Percentiles rank a stretch among this genome's conserved stretches.
Conservation (phyloP, 176 grass and related monocot species). For the Oropetium thomaeum region DNA sequence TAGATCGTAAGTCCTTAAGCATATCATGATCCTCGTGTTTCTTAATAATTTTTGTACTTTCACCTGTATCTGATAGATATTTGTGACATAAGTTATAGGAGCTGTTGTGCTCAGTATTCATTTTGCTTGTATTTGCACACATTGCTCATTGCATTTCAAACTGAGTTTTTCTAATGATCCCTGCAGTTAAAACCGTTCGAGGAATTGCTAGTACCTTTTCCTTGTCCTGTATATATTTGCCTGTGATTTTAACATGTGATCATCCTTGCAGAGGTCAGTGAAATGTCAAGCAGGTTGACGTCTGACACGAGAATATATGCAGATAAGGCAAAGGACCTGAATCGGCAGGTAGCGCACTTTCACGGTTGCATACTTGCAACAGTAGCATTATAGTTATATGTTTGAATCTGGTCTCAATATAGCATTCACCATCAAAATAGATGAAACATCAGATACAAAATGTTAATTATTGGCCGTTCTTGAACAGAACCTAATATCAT, state of each 20-base stretch:
- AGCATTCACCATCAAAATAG: neutral
- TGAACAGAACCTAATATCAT: neutral
- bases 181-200: neutral
- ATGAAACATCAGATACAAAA: neutral
- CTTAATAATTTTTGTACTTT: neutral
- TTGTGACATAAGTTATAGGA: neutral
- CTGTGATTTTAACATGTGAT: slow-evolving; percentile 14
- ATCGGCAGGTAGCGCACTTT: slow-evolving; percentile 65
- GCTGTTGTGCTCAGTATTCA: neutral
- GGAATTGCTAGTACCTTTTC: slow-evolving; percentile 1
- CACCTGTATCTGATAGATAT: neutral
- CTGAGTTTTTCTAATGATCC: neutral
- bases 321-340: slow-evolving; percentile 93
- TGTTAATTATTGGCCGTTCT: neutral
- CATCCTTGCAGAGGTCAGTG: slow-evolving; percentile 78
- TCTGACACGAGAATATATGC: slow-evolving; percentile 89
- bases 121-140: neutral
- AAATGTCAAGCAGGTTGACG: slow-evolving; percentile 85
- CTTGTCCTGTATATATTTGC: neutral
- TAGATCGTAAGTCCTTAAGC: slow-evolving; percentile 70
- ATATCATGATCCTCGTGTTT: slow-evolving; percentile 7
- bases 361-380: neutral
- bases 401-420: neutral
- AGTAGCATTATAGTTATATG: too few species aligned
- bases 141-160: neutral